Base-by-base conservation (phyloP, 2,329 filamentous ascomycete species). In the Uncinocarpus reesii region DNA sequence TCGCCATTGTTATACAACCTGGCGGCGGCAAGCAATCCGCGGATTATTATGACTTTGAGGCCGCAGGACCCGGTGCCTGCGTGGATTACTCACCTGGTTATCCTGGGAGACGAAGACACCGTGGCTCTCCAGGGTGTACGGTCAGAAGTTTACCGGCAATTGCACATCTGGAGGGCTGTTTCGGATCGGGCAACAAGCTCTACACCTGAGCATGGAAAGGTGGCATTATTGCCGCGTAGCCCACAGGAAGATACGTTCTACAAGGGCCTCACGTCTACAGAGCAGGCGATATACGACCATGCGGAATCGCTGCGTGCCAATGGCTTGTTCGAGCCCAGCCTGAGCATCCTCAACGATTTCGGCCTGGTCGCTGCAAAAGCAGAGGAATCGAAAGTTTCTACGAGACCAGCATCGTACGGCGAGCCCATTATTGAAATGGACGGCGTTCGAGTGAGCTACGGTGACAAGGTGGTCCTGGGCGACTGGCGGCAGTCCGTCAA, bases 21-120 rank as follows among this genome's bases (percentile, higher is more conserved):
- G 48, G 84, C 87, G 0, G 73, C 77, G 50, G 75, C 74, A 42
- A 77, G 77, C 11, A 74, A 72, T 5, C 89, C 88, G 0, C 75
- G 86, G 26, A 70, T 96, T 20, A 71, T 96, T 1, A 67, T 96
- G 31, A 83, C 82, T 36, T 74, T 90, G 10, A 75, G 88, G 29
- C 86, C 89, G 2, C 90, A 95, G 63, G 92, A 98, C 62, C 77
- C 79, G 0, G 71, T 96, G 31, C 92, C 92, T 0, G 78, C 84
- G 0, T 98, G 92, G 92, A 83, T 95, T 49, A 95, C 84, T 1
- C 84, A 95, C 66, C 54, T 95, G 16, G 70, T 89, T 0, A 81
- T 86, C 56, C 68, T 95, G 8, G 77, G 81, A 34, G 76, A 79
- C 3, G 74, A 83, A 55, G 79, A 83, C 48, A 75, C 80, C 53